Evolutionary conservation across 345 rosid species (phyloP).

Genomic region (Citrus trifoliata): DNA sequence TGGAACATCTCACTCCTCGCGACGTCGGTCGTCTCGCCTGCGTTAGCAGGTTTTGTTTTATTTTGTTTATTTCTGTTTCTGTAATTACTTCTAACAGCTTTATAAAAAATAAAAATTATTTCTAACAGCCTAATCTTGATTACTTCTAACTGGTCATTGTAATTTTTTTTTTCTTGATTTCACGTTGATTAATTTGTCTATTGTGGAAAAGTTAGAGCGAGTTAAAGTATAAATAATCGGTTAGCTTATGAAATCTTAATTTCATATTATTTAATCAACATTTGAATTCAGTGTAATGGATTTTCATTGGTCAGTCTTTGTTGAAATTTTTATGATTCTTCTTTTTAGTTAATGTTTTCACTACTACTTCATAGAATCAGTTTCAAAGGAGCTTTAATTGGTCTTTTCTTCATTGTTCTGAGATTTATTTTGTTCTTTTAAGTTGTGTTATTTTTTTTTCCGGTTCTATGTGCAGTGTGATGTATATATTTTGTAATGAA

Average conservation of each 20-base stretch:
- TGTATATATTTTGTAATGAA: slow-evolving; percentile 84
- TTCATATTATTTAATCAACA: not conserved
- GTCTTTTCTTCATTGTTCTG: not conserved
- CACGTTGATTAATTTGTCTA: not conserved
- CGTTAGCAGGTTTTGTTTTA: slow-evolving; percentile 70
- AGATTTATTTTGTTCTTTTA: not conserved
- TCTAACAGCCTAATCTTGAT: not conserved
- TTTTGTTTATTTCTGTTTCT: not conserved
- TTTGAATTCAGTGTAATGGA: not conserved
- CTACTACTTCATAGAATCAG: not conserved
- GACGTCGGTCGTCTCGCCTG: slow-evolving; percentile 79
- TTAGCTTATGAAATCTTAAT: not conserved
- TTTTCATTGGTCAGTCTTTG: not conserved
- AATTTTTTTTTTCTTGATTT: not conserved
- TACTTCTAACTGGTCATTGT: not conserved
- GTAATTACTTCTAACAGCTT: not conserved
- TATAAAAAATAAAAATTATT: not conserved
- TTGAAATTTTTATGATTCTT: not conserved
- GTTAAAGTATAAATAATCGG: not conserved
- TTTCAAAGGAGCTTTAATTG: not conserved
- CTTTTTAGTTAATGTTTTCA: not conserved
- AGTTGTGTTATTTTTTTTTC: not conserved
- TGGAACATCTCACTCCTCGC: slow-evolving; percentile 62
- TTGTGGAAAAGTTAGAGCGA: not conserved
- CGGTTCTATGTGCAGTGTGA: slow-evolving; percentile 45